phyloP scores from a whole-genome alignment of 345 rosid species.

The Citrus inodora region DNA sequence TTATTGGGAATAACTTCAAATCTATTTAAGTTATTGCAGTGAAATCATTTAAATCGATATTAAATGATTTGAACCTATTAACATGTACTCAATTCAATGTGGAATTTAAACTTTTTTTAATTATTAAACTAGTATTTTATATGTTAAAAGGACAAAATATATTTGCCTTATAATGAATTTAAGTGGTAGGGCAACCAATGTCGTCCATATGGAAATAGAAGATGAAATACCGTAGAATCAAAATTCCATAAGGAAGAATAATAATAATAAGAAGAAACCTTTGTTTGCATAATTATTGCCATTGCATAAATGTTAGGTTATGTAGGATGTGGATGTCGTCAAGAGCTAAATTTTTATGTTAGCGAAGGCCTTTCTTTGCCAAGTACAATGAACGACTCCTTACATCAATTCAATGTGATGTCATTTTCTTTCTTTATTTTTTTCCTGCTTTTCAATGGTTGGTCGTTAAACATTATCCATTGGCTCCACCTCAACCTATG shows the following conservation, averaged over 20 bases:
- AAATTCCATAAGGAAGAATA: neutral
- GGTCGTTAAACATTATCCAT: too few relatives aligned
- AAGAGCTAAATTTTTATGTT: neutral
- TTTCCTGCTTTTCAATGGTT: neutral
- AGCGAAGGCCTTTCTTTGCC: neutral
- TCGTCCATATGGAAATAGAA: neutral
- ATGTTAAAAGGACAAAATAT: too few relatives aligned
- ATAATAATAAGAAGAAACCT: neutral
- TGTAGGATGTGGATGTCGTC: neutral
- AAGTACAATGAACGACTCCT: neutral
- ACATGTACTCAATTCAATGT: too few relatives aligned
- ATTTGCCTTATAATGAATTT: too few relatives aligned
- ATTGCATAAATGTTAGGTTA: neutral
- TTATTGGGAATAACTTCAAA: too few relatives aligned
- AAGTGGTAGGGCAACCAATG: neutral
- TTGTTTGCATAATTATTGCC: neutral
- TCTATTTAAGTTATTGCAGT: too few relatives aligned
- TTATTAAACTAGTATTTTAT: too few relatives aligned
- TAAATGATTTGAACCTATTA: too few relatives aligned
- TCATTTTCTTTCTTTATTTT: neutral
- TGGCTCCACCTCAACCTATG: too few relatives aligned
- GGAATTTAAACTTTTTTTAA: too few relatives aligned
- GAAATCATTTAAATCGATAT: too few relatives aligned
- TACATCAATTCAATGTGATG: neutral
- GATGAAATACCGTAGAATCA: neutral